phyloP scores from a whole-genome alignment of 371 early-diverging fungal species.

The Mortierella sp. region DNA sequence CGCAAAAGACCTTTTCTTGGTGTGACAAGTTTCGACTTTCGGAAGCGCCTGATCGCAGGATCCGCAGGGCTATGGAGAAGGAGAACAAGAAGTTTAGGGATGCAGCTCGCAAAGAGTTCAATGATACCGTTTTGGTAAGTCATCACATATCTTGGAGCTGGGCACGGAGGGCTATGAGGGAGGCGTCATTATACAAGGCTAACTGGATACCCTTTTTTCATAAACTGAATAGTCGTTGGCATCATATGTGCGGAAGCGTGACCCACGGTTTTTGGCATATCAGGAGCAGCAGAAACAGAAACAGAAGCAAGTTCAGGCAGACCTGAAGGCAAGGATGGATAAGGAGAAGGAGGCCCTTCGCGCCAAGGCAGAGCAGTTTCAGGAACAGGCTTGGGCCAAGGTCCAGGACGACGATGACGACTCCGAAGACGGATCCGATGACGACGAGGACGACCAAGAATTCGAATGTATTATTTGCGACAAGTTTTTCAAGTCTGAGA shows the following conservation, averaged over 20 bases:
- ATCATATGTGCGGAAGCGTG: slow-evolving; percentile 78
- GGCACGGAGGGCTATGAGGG: too few relatives aligned
- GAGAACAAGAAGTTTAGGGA: slow-evolving; percentile 93
- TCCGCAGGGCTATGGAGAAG: slow-evolving; percentile 91
- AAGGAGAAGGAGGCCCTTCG: slow-evolving; percentile 68
- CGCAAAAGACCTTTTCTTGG: slow-evolving; percentile 91
- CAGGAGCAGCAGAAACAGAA: slow-evolving; percentile 65
- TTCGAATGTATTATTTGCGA: slow-evolving; percentile 89
- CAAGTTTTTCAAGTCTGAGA: slow-evolving; percentile 81
- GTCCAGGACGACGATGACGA: slow-evolving; percentile 59
- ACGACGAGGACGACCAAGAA: slow-evolving; percentile 62
- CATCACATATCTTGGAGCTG: not conserved
- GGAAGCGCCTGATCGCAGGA: slow-evolving; percentile 86
- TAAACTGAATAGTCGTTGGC: slow-evolving; percentile 56
- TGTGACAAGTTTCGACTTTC: slow-evolving; percentile 88
- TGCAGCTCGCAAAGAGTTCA: slow-evolving; percentile 87
- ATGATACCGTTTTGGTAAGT: slow-evolving; percentile 83
- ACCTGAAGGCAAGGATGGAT: slow-evolving; percentile 67
- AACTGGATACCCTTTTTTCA: not conserved
- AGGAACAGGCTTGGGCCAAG: slow-evolving; percentile 78
- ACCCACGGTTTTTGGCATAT: slow-evolving; percentile 80
- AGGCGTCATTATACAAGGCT: too few relatives aligned
- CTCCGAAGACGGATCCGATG: slow-evolving; percentile 33
- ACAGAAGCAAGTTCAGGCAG: slow-evolving; percentile 65
- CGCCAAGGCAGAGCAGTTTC: slow-evolving; percentile 64